Percentiles rank a stretch among this genome's conserved stretches.
These are phyloP conservation scores for Ophiocordyceps camponoti-leonardi DNA, from an alignment of 2,329 filamentous ascomycete genomes.

Conservation along the genomic window DNA sequence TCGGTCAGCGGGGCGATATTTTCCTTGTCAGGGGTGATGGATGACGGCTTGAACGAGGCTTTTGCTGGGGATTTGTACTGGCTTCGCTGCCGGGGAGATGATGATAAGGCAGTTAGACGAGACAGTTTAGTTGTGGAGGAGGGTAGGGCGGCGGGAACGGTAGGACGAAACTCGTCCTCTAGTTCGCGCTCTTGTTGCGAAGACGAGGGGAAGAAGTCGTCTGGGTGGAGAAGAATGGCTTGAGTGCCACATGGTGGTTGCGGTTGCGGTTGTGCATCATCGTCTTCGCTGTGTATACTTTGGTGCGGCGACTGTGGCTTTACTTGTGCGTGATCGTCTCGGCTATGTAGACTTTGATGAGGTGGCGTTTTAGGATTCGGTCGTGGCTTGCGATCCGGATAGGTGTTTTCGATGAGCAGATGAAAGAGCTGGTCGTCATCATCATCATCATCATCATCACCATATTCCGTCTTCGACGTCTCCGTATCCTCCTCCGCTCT, in stretches of 20 bases:
- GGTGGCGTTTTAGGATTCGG: too few relatives aligned
- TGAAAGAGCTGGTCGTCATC: too few relatives aligned
- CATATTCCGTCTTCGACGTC: too few relatives aligned
- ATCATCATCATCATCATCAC: too few relatives aligned
- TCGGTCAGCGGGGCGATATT: slow-evolving; percentile 4
- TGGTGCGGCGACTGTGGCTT: neutral
- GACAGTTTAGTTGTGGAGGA: slow-evolving; percentile 4
- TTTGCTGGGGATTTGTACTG: too few relatives aligned
- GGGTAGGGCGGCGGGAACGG: neutral
- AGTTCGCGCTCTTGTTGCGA: slow-evolving; percentile 30
- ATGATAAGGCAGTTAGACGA: neutral
- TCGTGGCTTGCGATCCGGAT: too few relatives aligned
- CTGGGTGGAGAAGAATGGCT: slow-evolving; percentile 31
- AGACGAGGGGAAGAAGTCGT: slow-evolving; percentile 37
- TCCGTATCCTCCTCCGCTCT: slow-evolving; percentile 1
- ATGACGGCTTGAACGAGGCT: neutral
- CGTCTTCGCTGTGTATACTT: neutral
- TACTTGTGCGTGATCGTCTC: neutral
- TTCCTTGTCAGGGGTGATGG: slow-evolving; percentile 8
- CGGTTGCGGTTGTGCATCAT: slow-evolving; percentile 2
- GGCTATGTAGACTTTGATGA: too few relatives aligned
- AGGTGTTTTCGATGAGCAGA: too few relatives aligned
- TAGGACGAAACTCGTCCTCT: neutral
- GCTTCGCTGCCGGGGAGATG: neutral
- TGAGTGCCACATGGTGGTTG: slow-evolving; percentile 28